phyloP scores from a whole-genome alignment of 257 asterid species.

The Misopates orontium region DNA sequence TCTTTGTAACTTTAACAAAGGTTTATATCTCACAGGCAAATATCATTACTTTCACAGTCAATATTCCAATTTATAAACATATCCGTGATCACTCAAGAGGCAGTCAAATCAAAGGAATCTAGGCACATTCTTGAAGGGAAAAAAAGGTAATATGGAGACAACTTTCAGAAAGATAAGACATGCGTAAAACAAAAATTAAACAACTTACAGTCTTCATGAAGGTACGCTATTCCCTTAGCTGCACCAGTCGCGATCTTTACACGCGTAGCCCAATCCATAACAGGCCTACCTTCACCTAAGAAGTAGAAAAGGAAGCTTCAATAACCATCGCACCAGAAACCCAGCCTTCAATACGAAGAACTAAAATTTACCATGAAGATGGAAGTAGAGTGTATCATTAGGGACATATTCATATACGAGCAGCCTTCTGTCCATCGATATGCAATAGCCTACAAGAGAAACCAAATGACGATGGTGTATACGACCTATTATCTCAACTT shows the following conservation, averaged over 20 bases:
- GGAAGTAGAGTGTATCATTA: conserved; percentile 85
- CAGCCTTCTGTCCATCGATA: conserved; percentile 73
- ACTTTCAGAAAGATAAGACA: not conserved
- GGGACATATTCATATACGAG: conserved; percentile 89
- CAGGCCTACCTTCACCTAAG: conserved; percentile 66
- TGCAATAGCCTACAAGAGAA: conserved; percentile 93
- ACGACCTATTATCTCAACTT: conserved; percentile 92
- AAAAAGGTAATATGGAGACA: not conserved
- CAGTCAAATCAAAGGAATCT: not conserved
- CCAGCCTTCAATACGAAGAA: conserved; percentile 16
- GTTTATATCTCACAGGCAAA: conserved; percentile 1
- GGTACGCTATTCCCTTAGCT: conserved; percentile 98
- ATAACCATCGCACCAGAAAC: not conserved
- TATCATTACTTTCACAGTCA: not conserved
- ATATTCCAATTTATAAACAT: not conserved
- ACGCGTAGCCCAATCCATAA: conserved; percentile 81
- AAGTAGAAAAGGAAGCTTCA: not conserved
- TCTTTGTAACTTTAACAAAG: not conserved
- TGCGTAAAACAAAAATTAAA: not conserved
- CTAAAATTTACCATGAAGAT: conserved; percentile 79
- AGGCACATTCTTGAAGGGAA: not conserved
- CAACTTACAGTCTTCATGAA: conserved; percentile 94
- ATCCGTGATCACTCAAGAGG: not conserved
- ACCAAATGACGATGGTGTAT: conserved; percentile 98
- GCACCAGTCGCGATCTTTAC: conserved; percentile 87